Evolutionary conservation across 2,329 filamentous ascomycete species (phyloP).

Genomic region (Pseudocercospora pini-densiflorae): DNA sequence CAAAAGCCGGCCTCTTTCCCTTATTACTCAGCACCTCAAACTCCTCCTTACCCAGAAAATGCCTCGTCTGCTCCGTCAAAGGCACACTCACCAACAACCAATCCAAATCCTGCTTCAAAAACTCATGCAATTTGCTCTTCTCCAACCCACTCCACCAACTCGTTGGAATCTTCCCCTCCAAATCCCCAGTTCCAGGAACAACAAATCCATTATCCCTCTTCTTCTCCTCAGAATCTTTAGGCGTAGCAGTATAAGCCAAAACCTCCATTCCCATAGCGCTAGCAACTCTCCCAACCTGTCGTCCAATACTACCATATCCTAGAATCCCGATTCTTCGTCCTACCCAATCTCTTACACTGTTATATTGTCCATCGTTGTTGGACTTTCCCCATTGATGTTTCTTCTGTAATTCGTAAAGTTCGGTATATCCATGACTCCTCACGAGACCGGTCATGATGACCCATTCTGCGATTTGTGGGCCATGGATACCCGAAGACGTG

Average conservation of each 20-base stretch:
- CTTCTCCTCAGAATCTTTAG: conserved; percentile 69
- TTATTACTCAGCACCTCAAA: conserved; percentile 46
- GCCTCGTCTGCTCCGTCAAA: conserved; percentile 59
- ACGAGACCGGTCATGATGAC: conserved; percentile 65
- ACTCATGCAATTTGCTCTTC: conserved; percentile 57
- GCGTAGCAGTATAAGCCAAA: conserved; percentile 74
- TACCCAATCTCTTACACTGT: conserved; percentile 57
- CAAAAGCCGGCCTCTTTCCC: conserved; percentile 49
- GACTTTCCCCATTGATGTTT: conserved; percentile 56
- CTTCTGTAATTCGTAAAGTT: conserved; percentile 63
- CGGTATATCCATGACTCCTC: conserved; percentile 59
- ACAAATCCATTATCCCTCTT: conserved; percentile 68
- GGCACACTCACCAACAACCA: conserved; percentile 62
- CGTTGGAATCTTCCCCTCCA: conserved; percentile 58
- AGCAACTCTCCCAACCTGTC: conserved; percentile 53
- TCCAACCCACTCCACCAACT: conserved; percentile 63
- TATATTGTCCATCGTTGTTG: conserved; percentile 19
- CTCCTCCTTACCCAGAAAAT: conserved; percentile 59
- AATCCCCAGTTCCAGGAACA: conserved; percentile 68
- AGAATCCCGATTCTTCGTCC: conserved; percentile 64
- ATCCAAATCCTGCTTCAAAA: conserved; percentile 61
- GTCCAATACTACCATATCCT: conserved; percentile 66
- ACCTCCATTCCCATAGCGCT: conserved; percentile 67
- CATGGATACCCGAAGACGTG: conserved; percentile 62
- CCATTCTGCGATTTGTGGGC: conserved; percentile 71